A percentile compares a stretch with the other conserved stretches of the same genome.
Conservation (phyloP, 495 filamentous ascomycete genomes). For the Apodospora peruviana region DNA sequence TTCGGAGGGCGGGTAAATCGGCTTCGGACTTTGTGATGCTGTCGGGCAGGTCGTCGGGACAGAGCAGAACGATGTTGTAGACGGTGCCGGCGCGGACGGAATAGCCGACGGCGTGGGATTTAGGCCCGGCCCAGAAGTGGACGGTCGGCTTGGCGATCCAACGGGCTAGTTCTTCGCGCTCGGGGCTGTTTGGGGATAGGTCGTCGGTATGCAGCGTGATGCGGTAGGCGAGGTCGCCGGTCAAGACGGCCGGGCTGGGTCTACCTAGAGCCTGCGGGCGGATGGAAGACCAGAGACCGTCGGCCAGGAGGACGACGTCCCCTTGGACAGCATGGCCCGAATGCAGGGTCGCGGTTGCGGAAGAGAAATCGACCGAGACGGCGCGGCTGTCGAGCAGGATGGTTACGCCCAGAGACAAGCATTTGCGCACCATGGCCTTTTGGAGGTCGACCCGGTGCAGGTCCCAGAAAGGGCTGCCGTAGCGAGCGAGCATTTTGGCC, state of each 20-base stretch:
- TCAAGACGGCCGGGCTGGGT: slow-evolving; percentile 39
- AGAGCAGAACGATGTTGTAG: slow-evolving; percentile 55
- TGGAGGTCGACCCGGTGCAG: slow-evolving; percentile 53
- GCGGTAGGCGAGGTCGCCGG: slow-evolving; percentile 59
- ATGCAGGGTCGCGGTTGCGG: slow-evolving; percentile 29
- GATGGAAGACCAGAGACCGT: slow-evolving; percentile 50
- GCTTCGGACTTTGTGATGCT: slow-evolving; percentile 38
- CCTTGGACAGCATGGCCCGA: slow-evolving; percentile 31
- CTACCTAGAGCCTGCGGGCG: slow-evolving; percentile 39
- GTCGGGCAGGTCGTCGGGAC: slow-evolving; percentile 46
- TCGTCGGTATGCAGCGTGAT: slow-evolving; percentile 48
- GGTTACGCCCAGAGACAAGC: slow-evolving; percentile 35
- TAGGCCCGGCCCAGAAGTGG: slow-evolving; percentile 66
- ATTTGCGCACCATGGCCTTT: slow-evolving; percentile 34
- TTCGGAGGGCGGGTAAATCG: slow-evolving; percentile 43
- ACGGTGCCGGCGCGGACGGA: slow-evolving; percentile 43
- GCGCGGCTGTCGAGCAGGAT: slow-evolving; percentile 32
- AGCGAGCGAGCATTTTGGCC: slow-evolving; percentile 33
- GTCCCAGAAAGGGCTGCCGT: slow-evolving; percentile 48
- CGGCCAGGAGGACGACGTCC: slow-evolving; percentile 50
- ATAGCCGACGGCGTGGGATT: slow-evolving; percentile 53
- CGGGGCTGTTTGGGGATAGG: slow-evolving; percentile 32
- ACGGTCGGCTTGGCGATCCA: slow-evolving; percentile 51
- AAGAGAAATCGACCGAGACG: slow-evolving; percentile 32
- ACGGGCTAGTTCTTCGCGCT: slow-evolving; percentile 35